Conservation (phyloP, 805 yeast species). For the Lipomyces japonicus region DNA sequence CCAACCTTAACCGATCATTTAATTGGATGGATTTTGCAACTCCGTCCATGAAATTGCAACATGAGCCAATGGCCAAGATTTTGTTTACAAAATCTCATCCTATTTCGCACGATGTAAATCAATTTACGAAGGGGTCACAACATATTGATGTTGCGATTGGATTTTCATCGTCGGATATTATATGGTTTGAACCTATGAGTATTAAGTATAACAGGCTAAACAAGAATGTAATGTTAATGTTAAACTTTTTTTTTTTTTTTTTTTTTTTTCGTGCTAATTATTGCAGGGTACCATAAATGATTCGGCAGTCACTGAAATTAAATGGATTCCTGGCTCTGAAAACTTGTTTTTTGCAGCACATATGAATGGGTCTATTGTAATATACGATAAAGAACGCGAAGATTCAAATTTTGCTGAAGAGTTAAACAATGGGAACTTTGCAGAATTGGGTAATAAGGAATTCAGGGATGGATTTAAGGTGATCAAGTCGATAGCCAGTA, state of each 20-base stretch:
- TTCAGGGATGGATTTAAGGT: conserved; percentile 24
- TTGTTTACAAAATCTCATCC: conserved; percentile 42
- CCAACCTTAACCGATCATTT: conserved; percentile 38
- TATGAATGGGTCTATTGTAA: conserved; percentile 57
- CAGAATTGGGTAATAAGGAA: conserved; percentile 8
- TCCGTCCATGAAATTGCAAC: conserved; percentile 25
- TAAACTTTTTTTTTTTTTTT: too few species aligned
- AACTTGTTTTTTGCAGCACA: conserved; percentile 54
- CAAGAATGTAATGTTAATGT: conserved; percentile 36
- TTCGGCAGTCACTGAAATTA: conserved; percentile 45
- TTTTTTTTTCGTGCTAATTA: not conserved
- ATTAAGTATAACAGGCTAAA: conserved; percentile 51
- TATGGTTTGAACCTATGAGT: conserved; percentile 55
- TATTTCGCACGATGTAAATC: conserved; percentile 40
- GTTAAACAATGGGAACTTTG: conserved; percentile 1
- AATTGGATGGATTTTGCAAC: conserved; percentile 36
- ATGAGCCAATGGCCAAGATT: conserved; percentile 41
- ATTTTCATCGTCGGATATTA: conserved; percentile 61
- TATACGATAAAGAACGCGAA: conserved; percentile 51
- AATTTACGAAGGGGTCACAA: conserved; percentile 32
- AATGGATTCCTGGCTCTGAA: conserved; percentile 47
- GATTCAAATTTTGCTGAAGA: conserved; percentile 36
- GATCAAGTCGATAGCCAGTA: conserved; percentile 20
- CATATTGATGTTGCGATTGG: conserved; percentile 56
- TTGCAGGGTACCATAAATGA: conserved; percentile 41